Percentiles rank a stretch among this genome's conserved stretches.
phyloP scores from a whole-genome alignment of 495 filamentous ascomycete genomes.

The Aspergillus haitiensis region DNA sequence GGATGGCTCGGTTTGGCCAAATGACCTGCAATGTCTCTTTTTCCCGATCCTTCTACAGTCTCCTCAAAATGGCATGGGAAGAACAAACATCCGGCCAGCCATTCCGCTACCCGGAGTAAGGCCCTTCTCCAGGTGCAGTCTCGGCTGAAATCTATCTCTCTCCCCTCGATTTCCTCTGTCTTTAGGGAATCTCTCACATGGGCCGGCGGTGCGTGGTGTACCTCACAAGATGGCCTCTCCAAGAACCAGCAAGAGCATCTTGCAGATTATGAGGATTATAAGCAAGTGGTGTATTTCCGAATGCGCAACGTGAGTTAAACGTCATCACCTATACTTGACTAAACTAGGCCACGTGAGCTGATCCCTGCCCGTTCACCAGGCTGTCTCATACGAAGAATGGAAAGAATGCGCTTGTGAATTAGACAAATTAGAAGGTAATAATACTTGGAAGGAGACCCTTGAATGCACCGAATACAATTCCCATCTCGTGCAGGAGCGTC shows the following conservation, averaged over 20 bases:
- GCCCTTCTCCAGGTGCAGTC: conserved; percentile 19
- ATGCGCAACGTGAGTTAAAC: conserved; percentile 57
- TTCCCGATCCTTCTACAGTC: conserved; percentile 38
- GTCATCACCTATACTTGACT: background rate
- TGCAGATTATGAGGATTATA: conserved; percentile 55
- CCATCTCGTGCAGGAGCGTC: conserved; percentile 62
- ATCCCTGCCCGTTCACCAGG: conserved; percentile 39
- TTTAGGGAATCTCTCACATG: conserved; percentile 40
- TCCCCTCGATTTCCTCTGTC: conserved; percentile 40
- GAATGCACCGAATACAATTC: conserved; percentile 69
- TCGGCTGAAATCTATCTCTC: conserved; percentile 32
- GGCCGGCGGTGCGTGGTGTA: conserved; percentile 50
- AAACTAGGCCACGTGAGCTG: background rate
- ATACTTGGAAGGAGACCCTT: conserved; percentile 74
- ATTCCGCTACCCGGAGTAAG: conserved; percentile 4
- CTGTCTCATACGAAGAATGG: conserved; percentile 65
- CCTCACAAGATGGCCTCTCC: conserved; percentile 57
- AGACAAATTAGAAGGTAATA: conserved; percentile 77
- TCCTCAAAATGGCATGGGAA: conserved; percentile 32
- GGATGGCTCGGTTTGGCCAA: conserved; percentile 3
- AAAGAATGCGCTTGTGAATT: conserved; percentile 67
- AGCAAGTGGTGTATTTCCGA: conserved; percentile 60
- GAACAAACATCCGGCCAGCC: conserved; percentile 19
- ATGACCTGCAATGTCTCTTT: conserved; percentile 32
- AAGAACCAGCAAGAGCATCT: conserved; percentile 53